Evolutionary conservation across 2,329 filamentous ascomycete genomes (phyloP).

Genomic region (Rachicladosporium sp.): DNA sequence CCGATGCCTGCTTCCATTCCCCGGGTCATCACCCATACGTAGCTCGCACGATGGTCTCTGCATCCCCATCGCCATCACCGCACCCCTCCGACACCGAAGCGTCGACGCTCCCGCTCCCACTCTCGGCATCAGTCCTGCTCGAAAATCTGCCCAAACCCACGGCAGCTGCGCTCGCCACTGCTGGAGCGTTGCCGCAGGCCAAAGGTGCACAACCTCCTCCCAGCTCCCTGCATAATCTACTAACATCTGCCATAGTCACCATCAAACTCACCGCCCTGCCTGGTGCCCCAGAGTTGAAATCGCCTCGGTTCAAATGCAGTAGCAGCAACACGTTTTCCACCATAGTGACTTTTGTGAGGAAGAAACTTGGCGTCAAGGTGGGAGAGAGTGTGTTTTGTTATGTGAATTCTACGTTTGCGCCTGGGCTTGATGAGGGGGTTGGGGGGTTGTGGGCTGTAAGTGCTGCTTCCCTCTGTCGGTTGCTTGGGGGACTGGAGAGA

Average conservation of each 20-base stretch:
- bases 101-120: slow-evolving; percentile 46
- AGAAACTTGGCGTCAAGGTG: slow-evolving; percentile 44
- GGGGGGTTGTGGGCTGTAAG: slow-evolving; percentile 81
- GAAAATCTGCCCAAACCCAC: slow-evolving; percentile 54
- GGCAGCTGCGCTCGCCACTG: slow-evolving; percentile 50
- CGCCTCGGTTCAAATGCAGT: slow-evolving; percentile 68
- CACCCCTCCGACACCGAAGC: not conserved
- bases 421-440: slow-evolving; percentile 82
- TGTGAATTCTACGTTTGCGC: slow-evolving; percentile 86
- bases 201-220: slow-evolving; percentile 28
- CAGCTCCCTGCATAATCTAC: too few relatives aligned
- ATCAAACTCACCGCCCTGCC: slow-evolving; percentile 84
- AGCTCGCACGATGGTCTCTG: not conserved
- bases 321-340: slow-evolving; percentile 73
- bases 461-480: too few relatives aligned
- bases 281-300: slow-evolving; percentile 61
- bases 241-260: slow-evolving; percentile 36
- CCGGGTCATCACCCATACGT: too few relatives aligned
- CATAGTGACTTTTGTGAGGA: slow-evolving; percentile 68
- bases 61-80: slow-evolving; percentile 2
- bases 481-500: too few relatives aligned
- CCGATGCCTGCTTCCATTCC: too few relatives aligned
- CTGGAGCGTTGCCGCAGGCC: slow-evolving; percentile 42
- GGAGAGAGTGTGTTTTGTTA: slow-evolving; percentile 78
- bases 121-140: slow-evolving; percentile 54